Evolutionary conservation across 2,329 filamentous ascomycete genomes (phyloP).

Genomic region (Aspergillus ochraceoroseus): DNA sequence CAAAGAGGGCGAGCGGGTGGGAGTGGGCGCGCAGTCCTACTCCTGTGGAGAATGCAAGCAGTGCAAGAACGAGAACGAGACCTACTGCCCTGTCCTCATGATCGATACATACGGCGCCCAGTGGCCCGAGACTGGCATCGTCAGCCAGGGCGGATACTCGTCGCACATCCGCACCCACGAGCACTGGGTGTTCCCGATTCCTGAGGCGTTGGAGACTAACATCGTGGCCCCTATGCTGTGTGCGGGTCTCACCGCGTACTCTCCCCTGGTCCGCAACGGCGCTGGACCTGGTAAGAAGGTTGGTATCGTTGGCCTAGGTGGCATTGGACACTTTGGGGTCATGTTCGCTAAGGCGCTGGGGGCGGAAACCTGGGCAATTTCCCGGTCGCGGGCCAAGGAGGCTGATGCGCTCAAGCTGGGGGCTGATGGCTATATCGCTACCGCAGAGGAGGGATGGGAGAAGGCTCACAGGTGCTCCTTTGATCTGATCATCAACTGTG

Average conservation of each 20-base stretch:
- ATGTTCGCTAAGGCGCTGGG: conserved; percentile 65
- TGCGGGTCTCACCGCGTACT: conserved; percentile 75
- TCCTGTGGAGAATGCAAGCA: conserved; percentile 61
- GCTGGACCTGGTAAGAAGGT: conserved; percentile 59
- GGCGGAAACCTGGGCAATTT: conserved; percentile 59
- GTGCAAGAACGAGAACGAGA: conserved; percentile 63
- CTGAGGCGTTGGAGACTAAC: conserved; percentile 58
- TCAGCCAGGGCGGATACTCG: conserved; percentile 63
- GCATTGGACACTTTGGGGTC: conserved; percentile 66
- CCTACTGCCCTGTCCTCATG: conserved; percentile 57
- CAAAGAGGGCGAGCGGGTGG: conserved; percentile 60
- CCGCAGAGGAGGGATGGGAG: conserved; percentile 55
- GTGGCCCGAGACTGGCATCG: conserved; percentile 56
- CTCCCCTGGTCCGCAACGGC: conserved; percentile 69
- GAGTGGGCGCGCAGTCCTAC: conserved; percentile 64
- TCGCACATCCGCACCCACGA: conserved; percentile 69
- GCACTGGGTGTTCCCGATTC: conserved; percentile 66
- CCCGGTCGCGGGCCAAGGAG: conserved; percentile 56
- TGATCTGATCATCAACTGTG: conserved; percentile 67
- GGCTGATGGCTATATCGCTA: conserved; percentile 57
- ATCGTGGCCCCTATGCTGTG: conserved; percentile 77
- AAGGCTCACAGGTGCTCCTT: conserved; percentile 52
- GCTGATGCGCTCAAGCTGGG: conserved; percentile 57
- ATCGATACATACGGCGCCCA: conserved; percentile 53
- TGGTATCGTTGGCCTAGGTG: conserved; percentile 50